Evolutionary conservation across 805 yeast genomes (phyloP).

Genomic region (Diddensiella transvaalensis): DNA sequence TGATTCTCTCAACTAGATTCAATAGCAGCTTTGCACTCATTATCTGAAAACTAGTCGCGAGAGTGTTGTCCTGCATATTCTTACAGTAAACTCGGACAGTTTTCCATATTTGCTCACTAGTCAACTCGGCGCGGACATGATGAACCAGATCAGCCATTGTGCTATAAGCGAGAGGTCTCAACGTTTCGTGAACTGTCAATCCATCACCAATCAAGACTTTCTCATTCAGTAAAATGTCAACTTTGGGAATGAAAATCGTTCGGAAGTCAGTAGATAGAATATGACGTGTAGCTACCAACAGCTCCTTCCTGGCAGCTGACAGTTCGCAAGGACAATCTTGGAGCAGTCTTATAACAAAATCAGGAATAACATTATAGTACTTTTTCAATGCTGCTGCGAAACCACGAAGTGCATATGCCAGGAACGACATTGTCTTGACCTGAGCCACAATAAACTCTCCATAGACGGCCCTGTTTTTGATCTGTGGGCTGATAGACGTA

Average conservation of each 20-base stretch:
- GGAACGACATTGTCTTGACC: slow-evolving; percentile 91
- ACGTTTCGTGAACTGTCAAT: slow-evolving; percentile 81
- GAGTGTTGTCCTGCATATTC: slow-evolving; percentile 71
- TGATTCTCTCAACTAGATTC: slow-evolving; percentile 83
- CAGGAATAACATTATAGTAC: slow-evolving; percentile 70
- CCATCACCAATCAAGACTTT: slow-evolving; percentile 88
- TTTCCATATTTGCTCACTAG: slow-evolving; percentile 79
- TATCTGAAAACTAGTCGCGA: slow-evolving; percentile 87
- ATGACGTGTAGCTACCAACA: slow-evolving; percentile 90
- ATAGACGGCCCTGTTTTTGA: slow-evolving; percentile 71
- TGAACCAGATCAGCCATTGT: slow-evolving; percentile 96
- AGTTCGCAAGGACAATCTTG: slow-evolving; percentile 96
- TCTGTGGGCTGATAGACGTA: slow-evolving; percentile 69
- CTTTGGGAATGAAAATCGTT: slow-evolving; percentile 74
- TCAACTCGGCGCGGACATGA: slow-evolving; percentile 78
- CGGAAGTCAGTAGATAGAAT: slow-evolving; percentile 89
- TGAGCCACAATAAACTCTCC: slow-evolving; percentile 90
- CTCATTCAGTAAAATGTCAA: slow-evolving; percentile 82
- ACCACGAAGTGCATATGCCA: slow-evolving; percentile 89
- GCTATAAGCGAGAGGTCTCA: slow-evolving; percentile 90
- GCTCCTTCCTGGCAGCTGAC: slow-evolving; percentile 86
- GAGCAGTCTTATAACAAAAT: slow-evolving; percentile 73
- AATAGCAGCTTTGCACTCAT: slow-evolving; percentile 91
- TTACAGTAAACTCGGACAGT: slow-evolving; percentile 80
- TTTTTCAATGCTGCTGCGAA: slow-evolving; percentile 61